Evolutionary conservation across 352 stramenopile genomes (phyloP).

Genomic region (Thraustotheca clavata): DNA sequence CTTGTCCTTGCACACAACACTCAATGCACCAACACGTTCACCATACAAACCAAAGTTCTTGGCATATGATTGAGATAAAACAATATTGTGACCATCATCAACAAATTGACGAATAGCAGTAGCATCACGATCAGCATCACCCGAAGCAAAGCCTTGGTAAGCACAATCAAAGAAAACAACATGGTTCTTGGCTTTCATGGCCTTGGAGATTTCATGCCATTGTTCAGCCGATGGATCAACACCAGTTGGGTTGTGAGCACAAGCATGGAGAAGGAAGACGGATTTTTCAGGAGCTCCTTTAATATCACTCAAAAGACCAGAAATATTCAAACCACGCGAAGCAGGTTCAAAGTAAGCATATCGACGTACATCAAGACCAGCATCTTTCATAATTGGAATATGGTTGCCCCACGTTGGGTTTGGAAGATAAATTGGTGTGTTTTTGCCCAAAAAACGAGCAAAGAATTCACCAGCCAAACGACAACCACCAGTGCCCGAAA

Average conservation of each 20-base stretch:
- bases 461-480: conserved; percentile 96
- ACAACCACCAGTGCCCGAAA: conserved; percentile 97
- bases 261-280: conserved; percentile 97
- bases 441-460: conserved; percentile 76
- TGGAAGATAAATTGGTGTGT: conserved; percentile 94
- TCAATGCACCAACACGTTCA: conserved; percentile 95
- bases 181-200: conserved; percentile 94
- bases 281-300: conserved; percentile 88
- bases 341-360: conserved; percentile 84
- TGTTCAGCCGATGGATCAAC: conserved; percentile 97
- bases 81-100: conserved; percentile 95
- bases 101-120: conserved; percentile 96
- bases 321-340: conserved; percentile 88
- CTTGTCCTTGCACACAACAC: conserved; percentile 87
- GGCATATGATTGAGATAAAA: conserved; percentile 97
- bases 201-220: conserved; percentile 95
- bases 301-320: conserved; percentile 93
- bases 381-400: conserved; percentile 89
- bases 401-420: conserved; percentile 99
- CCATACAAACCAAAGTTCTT: conserved; percentile 99
- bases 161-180: conserved; percentile 99
- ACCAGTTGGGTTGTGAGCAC: conserved; percentile 98
- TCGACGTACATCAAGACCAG: conserved; percentile 64
- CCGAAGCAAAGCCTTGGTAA: conserved; percentile 98
- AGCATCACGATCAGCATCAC: conserved; percentile 94